Percentiles rank a stretch among this genome's conserved stretches.
Conservation (phyloP, 768 basidiomycete species). For the Leucosporidium yakuticum region DNA sequence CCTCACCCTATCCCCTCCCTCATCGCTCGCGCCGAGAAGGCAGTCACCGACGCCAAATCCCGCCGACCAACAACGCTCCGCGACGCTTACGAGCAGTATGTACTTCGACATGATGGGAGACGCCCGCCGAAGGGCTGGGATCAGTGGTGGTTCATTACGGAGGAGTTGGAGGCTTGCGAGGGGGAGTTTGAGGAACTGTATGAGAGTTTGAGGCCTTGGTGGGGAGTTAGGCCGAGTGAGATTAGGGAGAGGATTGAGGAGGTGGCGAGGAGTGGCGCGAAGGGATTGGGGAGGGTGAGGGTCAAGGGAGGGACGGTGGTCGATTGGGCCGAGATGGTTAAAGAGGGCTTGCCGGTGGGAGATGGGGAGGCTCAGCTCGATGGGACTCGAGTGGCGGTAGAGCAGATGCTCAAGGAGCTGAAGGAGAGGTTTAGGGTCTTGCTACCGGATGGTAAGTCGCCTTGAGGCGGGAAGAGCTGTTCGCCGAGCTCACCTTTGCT, state of each 20-base stretch:
- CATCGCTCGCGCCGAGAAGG: conserved; percentile 1
- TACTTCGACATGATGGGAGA: neutral
- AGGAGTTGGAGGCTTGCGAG: conserved; percentile 2
- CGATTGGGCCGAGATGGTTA: neutral
- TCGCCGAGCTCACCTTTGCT: neutral
- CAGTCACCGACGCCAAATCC: neutral
- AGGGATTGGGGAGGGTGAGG: neutral
- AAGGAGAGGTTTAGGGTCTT: neutral
- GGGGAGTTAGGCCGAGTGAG: conserved; percentile 5
- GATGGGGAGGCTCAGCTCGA: neutral
- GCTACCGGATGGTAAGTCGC: conserved; percentile 6
- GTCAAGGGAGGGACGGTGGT: neutral
- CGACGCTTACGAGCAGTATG: neutral
- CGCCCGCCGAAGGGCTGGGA: conserved; percentile 11
- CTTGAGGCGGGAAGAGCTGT: no score
- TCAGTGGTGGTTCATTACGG: neutral
- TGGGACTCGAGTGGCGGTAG: neutral
- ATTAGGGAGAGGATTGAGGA: conserved; percentile 2
- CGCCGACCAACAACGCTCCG: neutral
- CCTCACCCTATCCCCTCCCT: conserved; percentile 30
- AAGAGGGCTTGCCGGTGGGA: neutral
- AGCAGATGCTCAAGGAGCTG: neutral
- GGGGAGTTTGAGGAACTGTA: conserved; percentile 8
- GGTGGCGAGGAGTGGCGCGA: neutral
- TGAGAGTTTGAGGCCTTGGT: conserved; percentile 2